Base-by-base conservation (phyloP, 306 rosid species). In the Quercus parvula region DNA sequence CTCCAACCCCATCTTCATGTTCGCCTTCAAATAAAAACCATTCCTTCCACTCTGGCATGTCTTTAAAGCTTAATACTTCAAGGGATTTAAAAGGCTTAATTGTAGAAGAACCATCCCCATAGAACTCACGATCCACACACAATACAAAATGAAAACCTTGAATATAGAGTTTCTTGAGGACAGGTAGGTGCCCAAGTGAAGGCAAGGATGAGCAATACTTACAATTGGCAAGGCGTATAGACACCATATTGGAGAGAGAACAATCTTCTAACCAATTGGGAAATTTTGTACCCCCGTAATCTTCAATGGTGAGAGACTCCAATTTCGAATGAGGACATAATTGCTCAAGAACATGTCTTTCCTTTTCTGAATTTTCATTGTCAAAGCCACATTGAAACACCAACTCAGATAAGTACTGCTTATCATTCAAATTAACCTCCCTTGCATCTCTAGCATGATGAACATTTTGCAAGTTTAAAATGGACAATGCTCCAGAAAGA, bases 251-350 rank as follows among this genome's bases (percentile, higher is more conserved):
- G 49, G 4, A 28, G 17, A 73, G 4, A 25, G 76, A 27, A 6
- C 9, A 12, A 49, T 54, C 76, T 15, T 44, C 63, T 27, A 73
- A 25, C 76, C 76, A 73, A 24, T 28, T 14, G 2, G 24, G 28
- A 13, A 61, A 55, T 30, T 6, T 46, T 81, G 84, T 38, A 31
- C 58, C 55, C n/a, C 84, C n/a, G 44, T 31, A 22, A 75, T 13
- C 18, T 15, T 2, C 0, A 4, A 73, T 54, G 6, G 7, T 0
- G 18, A 73, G 63, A 38, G 4, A 5, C 54, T 73, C 6, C 63
- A 73, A 73, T n/a, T 27, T 54, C 18, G 46, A 6, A 44, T 73
- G 19, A 27, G 63, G 76, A 5, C 15, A 27, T 0, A 73, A 17
- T 4, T 73, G 17, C 2, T 27, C 76, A 18, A 73, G 84, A 6